Conservation (phyloP, 2,329 filamentous ascomycete species). For the Tolypocladium sp. region DNA sequence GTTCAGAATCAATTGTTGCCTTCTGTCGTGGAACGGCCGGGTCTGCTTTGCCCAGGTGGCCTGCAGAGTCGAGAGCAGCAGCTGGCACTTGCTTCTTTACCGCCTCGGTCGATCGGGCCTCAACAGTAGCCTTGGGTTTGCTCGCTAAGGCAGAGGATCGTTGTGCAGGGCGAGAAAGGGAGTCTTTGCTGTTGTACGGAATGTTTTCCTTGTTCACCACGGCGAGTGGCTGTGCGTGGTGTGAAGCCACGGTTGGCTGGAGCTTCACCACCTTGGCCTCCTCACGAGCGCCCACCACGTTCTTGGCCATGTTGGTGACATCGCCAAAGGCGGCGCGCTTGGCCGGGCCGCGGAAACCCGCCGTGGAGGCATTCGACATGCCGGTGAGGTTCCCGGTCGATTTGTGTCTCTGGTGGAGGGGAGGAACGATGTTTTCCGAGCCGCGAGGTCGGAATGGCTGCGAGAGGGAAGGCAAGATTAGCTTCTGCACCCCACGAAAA, state of each 20-base stretch:
- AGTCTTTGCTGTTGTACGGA: constrained; percentile 19
- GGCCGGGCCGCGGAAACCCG: constrained; percentile 33
- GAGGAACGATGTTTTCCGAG: constrained; percentile 44
- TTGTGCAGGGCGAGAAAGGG: constrained; percentile 28
- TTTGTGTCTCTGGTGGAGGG: constrained; percentile 73
- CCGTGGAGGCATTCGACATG: constrained; percentile 14
- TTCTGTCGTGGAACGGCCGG: constrained; percentile 10
- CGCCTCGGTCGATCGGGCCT: constrained; percentile 14
- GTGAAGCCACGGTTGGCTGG: constrained; percentile 12
- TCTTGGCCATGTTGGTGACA: constrained; percentile 59
- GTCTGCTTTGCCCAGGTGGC: constrained; percentile 7
- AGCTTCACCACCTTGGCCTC: constrained; percentile 26
- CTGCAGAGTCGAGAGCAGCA: constrained; percentile 6
- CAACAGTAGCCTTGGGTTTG: constrained; percentile 12
- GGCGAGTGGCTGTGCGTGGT: constrained; percentile 13
- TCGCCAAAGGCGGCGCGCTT: constrained; percentile 78
- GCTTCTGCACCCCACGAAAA: not conserved
- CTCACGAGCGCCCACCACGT: constrained; percentile 18
- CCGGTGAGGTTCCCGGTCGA: constrained; percentile 53
- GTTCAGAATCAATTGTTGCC: constrained; percentile 4
- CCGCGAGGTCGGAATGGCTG: constrained; percentile 31
- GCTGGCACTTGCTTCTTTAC: constrained; percentile 12
- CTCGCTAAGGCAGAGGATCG: constrained; percentile 11
- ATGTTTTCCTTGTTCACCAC: constrained; percentile 37
- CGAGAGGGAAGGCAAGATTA: not conserved